Conservation (phyloP, 768 basidiomycete genomes). For the Trametes coccinea region DNA sequence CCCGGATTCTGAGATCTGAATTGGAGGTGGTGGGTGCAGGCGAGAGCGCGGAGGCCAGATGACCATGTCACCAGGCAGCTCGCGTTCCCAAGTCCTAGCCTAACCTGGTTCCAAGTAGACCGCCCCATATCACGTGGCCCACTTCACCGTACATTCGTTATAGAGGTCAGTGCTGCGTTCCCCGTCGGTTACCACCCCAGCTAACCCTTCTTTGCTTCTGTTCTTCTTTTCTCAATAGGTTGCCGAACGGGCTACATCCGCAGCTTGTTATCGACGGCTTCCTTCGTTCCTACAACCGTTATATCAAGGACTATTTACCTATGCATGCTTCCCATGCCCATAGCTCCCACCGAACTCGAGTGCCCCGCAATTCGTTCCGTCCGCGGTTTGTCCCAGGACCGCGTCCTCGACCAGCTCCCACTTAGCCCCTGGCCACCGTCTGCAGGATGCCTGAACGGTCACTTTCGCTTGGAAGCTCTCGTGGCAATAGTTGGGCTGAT, state of each 20-base stretch:
- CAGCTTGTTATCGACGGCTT: neutral
- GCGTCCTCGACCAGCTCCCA: slow-evolving; percentile 28
- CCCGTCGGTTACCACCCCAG: neutral
- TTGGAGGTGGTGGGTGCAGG: slow-evolving; percentile 8
- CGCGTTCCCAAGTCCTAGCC: slow-evolving; percentile 13
- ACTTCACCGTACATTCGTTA: neutral
- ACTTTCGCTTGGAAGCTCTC: slow-evolving; percentile 28
- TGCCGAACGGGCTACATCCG: neutral
- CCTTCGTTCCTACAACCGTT: neutral
- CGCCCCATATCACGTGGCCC: slow-evolving; percentile 1
- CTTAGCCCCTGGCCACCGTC: slow-evolving; percentile 24
- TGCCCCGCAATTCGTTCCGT: slow-evolving; percentile 22
- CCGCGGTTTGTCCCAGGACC: slow-evolving; percentile 9
- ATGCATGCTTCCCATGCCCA: neutral
- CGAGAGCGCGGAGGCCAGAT: slow-evolving; percentile 18
- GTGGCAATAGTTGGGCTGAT: slow-evolving; percentile 25
- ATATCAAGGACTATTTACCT: neutral
- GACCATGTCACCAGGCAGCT: slow-evolving; percentile 16
- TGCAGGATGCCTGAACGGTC: slow-evolving; percentile 15
- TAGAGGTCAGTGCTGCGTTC: neutral
- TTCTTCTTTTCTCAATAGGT: neutral
- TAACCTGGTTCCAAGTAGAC: slow-evolving; percentile 12
- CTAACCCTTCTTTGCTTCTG: neutral
- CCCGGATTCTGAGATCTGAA: slow-evolving; percentile 8
- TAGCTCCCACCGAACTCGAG: slow-evolving; percentile 25